Evolutionary conservation across 176 grass and related monocot species (phyloP), one percentile per base, ranked within the genome.

Genomic region (Carex kokanica): DNA sequence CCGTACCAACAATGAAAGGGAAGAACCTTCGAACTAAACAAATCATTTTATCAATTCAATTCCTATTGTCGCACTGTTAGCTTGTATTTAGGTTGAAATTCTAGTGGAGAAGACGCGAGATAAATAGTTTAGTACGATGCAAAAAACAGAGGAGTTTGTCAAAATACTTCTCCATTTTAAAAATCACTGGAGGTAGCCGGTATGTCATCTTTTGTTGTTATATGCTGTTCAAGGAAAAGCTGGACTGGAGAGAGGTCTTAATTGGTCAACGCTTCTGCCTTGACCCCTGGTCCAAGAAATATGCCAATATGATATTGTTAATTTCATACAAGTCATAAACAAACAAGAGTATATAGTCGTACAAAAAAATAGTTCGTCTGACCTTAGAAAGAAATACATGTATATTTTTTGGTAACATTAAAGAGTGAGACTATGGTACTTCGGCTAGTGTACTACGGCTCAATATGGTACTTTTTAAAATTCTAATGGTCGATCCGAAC

Each of bases 1-100:
- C 84, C 15, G 90, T 74, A 53, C 90, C 90, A 1, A 81, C 58
- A 1, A 95, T 0, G 82, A 95, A 95, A 1, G 86, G 88, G 84
- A 92, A 89, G 53, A 87, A 43, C 10, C 88, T 88, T 65, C 77
- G 79, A 21, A 88, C 20, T 8, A 94, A n/a, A 51, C 87, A 88
- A 32, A 15, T 32, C 85, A 91, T 88, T 78, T 75, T 43, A 12
- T 53, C 8, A 7, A 75, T 17, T 17, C 27, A 1, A 27, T 27
- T 49, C 3, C 0, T 78, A 23, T 6, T 14, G 10, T 52, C 4
- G 3, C 18, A 29, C 18, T 78, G 41, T 1, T 1, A 27, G 27
- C 18, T 75, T 78, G 8, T 58, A 41, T 47, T 61, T 23, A 18
- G 20, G 18, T 58, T 78, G 51, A 18, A 79, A 36, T 79, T 79